phyloP scores from a whole-genome alignment of 2,329 filamentous ascomycete species.

The Calonectria ilicicola region DNA sequence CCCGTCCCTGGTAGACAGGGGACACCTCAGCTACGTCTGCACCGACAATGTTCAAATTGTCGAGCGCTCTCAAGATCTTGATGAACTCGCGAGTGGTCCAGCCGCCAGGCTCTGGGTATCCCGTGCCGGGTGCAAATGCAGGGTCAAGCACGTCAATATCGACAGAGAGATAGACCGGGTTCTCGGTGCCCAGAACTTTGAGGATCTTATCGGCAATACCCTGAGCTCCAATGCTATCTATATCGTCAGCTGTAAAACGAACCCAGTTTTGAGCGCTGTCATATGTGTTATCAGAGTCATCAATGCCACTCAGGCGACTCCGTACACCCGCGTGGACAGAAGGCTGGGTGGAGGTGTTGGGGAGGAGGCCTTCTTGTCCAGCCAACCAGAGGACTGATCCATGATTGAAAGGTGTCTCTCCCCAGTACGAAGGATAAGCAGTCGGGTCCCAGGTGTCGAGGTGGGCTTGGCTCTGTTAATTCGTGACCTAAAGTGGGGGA shows the following conservation, averaged over 20 bases:
- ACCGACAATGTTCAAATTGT: conserved; percentile 86
- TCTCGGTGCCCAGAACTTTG: conserved; percentile 77
- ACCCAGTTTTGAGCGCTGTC: conserved; percentile 83
- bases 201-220: conserved; percentile 81
- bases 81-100: conserved; percentile 94
- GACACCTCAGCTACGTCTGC: conserved; percentile 90
- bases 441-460: conserved; percentile 88
- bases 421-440: conserved; percentile 84
- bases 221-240: conserved; percentile 81
- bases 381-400: conserved; percentile 95
- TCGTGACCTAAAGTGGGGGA: too few relatives aligned
- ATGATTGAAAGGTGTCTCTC: conserved; percentile 77
- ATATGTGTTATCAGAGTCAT: conserved; percentile 77
- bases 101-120: conserved; percentile 89
- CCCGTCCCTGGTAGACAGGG: conserved; percentile 84
- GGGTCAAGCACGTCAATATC: conserved; percentile 93
- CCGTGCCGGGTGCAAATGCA: conserved; percentile 75
- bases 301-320: conserved; percentile 76
- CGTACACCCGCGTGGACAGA: conserved; percentile 87
- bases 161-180: conserved; percentile 81
- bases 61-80: conserved; percentile 82
- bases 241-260: conserved; percentile 83
- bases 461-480: conserved; percentile 58
- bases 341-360: conserved; percentile 75
- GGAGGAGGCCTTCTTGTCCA: conserved; percentile 81